Conservation (phyloP, 2,329 filamentous ascomycete genomes). For the Stagonosporopsis rhizophila region DNA sequence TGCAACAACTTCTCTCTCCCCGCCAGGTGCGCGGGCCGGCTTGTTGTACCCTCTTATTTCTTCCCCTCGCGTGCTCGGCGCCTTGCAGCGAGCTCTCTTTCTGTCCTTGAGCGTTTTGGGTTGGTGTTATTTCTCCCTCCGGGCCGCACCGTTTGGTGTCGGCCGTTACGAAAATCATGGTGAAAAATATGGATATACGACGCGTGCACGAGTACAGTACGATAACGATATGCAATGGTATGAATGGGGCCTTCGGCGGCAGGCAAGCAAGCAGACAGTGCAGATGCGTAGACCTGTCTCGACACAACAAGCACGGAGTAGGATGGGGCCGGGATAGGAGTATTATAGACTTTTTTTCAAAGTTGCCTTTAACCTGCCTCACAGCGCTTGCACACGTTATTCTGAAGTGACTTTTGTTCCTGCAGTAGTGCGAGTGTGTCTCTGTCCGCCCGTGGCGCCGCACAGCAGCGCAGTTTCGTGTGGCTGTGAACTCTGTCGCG, state of each 20-base stretch:
- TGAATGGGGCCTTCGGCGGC: constrained; percentile 14
- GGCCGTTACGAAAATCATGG: constrained; percentile 12
- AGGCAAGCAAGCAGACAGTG: neutral
- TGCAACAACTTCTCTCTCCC: neutral
- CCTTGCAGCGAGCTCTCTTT: neutral
- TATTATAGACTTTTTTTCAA: neutral
- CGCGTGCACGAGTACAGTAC: neutral
- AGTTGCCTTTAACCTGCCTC: constrained; percentile 1
- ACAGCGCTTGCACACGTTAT: neutral
- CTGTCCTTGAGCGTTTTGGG: constrained; percentile 12
- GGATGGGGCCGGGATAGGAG: neutral
- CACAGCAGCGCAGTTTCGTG: neutral
- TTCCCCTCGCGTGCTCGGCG: neutral
- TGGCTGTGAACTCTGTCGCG: neutral
- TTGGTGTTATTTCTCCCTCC: neutral
- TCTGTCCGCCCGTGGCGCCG: too few relatives aligned
- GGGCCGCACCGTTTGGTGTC: neutral
- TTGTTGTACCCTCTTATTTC: constrained; percentile 4
- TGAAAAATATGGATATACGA: neutral
- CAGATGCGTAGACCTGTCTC: neutral
- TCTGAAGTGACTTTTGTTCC: too few relatives aligned
- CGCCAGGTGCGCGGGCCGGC: constrained; percentile 10
- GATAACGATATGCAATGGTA: too few relatives aligned
- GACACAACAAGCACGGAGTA: neutral
- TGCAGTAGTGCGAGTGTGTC: neutral